phyloP scores from a whole-genome alignment of 2,329 filamentous ascomycete species.

The Pleoardoris graminearum region DNA sequence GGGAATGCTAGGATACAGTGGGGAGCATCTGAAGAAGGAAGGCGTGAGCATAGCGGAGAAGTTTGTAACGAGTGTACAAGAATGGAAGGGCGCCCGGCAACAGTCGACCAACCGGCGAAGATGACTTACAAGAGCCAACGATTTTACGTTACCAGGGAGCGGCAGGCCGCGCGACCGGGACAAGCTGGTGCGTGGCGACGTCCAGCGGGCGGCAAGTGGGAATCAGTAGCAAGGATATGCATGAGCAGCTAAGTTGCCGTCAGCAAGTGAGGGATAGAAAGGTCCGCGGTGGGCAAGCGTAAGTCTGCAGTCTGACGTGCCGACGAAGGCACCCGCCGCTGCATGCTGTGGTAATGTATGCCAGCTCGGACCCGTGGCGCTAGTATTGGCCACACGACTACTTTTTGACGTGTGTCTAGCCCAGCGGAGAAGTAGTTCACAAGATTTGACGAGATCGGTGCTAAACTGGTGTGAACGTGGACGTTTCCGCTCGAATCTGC shows the following conservation, averaged over 20 bases:
- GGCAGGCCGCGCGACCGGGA: constrained; percentile 39
- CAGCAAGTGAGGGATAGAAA: constrained; percentile 34
- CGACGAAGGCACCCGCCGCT: constrained; percentile 34
- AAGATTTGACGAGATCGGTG: constrained; percentile 22
- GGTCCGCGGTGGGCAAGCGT: constrained; percentile 31
- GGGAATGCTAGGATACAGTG: constrained; percentile 14
- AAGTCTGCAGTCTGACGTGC: constrained; percentile 41
- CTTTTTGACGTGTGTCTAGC: constrained; percentile 36
- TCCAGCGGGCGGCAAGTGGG: constrained; percentile 36
- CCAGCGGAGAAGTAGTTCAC: constrained; percentile 31
- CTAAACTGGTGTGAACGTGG: constrained; percentile 10
- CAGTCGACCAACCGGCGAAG: constrained; percentile 39
- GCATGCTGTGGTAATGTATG: constrained; percentile 38
- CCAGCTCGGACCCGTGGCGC: constrained; percentile 38
- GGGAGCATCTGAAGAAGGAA: constrained; percentile 29
- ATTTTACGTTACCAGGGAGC: constrained; percentile 37
- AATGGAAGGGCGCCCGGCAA: constrained; percentile 41
- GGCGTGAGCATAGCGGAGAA: constrained; percentile 38
- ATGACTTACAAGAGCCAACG: constrained; percentile 32
- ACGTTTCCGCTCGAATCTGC: constrained; percentile 6
- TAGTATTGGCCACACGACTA: constrained; percentile 36
- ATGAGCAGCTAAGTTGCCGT: constrained; percentile 35
- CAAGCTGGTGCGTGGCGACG: constrained; percentile 43
- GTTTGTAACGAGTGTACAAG: constrained; percentile 42
- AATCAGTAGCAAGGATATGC: constrained; percentile 41